Conservation (phyloP, 805 yeast species). For the Candida montana region DNA sequence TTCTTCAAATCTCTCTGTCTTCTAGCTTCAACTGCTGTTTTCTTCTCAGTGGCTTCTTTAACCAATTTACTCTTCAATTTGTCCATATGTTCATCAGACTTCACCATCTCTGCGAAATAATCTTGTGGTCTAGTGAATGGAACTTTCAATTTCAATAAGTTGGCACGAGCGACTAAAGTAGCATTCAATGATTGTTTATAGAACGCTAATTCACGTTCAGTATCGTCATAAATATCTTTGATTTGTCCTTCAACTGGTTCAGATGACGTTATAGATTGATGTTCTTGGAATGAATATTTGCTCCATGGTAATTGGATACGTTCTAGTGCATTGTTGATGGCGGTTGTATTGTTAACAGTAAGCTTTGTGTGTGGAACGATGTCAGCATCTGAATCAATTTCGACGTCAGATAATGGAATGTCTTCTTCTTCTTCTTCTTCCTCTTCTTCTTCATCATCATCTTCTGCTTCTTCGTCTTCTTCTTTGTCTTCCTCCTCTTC, state of each 20-base stretch:
- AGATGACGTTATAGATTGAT: constrained; percentile 63
- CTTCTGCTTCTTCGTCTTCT: constrained; percentile 40
- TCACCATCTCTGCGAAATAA: constrained; percentile 98
- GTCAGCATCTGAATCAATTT: constrained; percentile 90
- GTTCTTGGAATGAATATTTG: constrained; percentile 75
- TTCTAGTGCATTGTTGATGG: constrained; percentile 63
- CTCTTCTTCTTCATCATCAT: constrained; percentile 44
- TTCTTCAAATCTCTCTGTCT: constrained; percentile 93
- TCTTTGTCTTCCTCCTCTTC: constrained; percentile 35
- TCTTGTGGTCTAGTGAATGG: constrained; percentile 92
- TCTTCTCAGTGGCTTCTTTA: constrained; percentile 75
- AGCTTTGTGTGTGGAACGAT: constrained; percentile 87
- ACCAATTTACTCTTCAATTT: constrained; percentile 76
- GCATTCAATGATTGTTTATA: constrained; percentile 92
- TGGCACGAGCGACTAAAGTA: constrained; percentile 63
- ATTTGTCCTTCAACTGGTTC: constrained; percentile 59
- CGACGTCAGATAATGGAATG: constrained; percentile 84
- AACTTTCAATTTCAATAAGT: constrained; percentile 62
- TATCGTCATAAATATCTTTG: constrained; percentile 89
- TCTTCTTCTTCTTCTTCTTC: constrained; percentile 74
- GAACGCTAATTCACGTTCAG: constrained; percentile 91
- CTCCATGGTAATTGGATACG: constrained; percentile 57
- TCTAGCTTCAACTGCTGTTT: constrained; percentile 89
- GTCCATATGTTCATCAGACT: constrained; percentile 97
- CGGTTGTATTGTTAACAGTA: constrained; percentile 83